These are phyloP conservation scores for Nothophaeocryptopus gaeumannii DNA, from an alignment of 2,329 filamentous ascomycete species.

Conservation along the genomic window DNA sequence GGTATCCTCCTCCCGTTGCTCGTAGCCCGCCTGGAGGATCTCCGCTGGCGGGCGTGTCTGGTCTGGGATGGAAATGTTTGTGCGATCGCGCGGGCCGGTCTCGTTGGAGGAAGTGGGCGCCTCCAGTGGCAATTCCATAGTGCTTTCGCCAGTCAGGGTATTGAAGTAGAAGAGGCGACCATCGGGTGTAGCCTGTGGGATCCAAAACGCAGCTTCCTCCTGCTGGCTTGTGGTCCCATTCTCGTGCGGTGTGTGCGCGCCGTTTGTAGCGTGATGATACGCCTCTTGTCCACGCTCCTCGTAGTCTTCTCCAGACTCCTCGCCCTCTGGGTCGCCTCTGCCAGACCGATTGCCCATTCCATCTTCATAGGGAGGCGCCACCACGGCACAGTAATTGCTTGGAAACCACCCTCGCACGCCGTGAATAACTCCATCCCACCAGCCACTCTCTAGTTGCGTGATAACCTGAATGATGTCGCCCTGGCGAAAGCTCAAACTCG, in stretches of 20 bases:
- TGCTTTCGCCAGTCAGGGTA: conserved; percentile 91
- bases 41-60: conserved; percentile 86
- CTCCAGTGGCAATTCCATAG: conserved; percentile 90
- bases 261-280: conserved; percentile 44
- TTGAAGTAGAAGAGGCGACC: conserved; percentile 97
- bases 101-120: conserved; percentile 78
- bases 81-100: conserved; percentile 80
- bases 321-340: conserved; percentile 38
- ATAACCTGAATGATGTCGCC: conserved; percentile 98
- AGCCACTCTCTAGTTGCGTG: conserved; percentile 94
- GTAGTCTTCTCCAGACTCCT: conserved; percentile 65
- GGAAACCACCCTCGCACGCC: conserved; percentile 97
- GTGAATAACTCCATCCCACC: conserved; percentile 99
- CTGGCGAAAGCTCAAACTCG: conserved; percentile 92
- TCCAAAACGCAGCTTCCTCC: conserved; percentile 95
- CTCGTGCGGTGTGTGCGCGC: conserved; percentile 52
- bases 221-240: conserved; percentile 62
- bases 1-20: conserved; percentile 77
- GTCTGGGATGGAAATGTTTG: conserved; percentile 83
- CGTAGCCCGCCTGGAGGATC: conserved; percentile 74
- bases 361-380: conserved; percentile 72
- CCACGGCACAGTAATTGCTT: conserved; percentile 94
- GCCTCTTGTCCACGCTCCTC: conserved; percentile 43
- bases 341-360: conserved; percentile 60
- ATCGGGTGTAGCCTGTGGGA: conserved; percentile 92